Evolutionary conservation across 2,329 filamentous ascomycete genomes (phyloP), one percentile per base, ranked within the genome.

Genomic region (Fusarium pseudograminearum): DNA sequence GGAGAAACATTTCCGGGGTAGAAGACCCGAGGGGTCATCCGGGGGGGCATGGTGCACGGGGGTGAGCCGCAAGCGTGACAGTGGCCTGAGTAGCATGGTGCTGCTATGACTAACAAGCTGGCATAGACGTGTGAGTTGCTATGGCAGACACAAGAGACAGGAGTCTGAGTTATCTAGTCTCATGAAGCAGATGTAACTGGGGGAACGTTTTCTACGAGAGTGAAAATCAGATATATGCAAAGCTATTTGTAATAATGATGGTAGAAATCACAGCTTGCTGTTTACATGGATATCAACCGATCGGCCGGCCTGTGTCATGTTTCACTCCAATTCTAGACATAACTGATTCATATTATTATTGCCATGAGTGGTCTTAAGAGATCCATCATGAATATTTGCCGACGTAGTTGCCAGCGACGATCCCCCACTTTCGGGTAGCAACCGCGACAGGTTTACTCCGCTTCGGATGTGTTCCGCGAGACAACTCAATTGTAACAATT

Each of bases 351-450:
- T 36, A 16, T 10, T 18, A 41, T 22, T 24, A 41, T 15, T 41
- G 12, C 4, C 14, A 41, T 26, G 10, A 6, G 16, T 28, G 26
- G 11, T n/a, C 3, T 11, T 33, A 4, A 41, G 2, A 4, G 14
- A 22, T 44, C 16, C 41, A 11, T 18, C 0, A 2, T 8, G 2
- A 20, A 6, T 7, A 51, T 20, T 47, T 61, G 30, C 57, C 57
- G 55, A 61, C 10, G 4, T 31, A 9, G 42, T 20, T 61, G 54
- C 57, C 57, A 50, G 22, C 0, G 34, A 8, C 6, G n/a, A 33
- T 57, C 14, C 57, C 57, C 22, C 42, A 16, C 22, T 26, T 16
- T 28, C 55, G 57, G 55, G 57, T 4, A 60, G 2, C 5, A 51
- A 4, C 57, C 57, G 57, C 34, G 4, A 24, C 3, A 18, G 30